Evolutionary conservation across 768 basidiomycete genomes (phyloP), one percentile per base, ranked within the genome.

Genomic region (Lentinula sp.): DNA sequence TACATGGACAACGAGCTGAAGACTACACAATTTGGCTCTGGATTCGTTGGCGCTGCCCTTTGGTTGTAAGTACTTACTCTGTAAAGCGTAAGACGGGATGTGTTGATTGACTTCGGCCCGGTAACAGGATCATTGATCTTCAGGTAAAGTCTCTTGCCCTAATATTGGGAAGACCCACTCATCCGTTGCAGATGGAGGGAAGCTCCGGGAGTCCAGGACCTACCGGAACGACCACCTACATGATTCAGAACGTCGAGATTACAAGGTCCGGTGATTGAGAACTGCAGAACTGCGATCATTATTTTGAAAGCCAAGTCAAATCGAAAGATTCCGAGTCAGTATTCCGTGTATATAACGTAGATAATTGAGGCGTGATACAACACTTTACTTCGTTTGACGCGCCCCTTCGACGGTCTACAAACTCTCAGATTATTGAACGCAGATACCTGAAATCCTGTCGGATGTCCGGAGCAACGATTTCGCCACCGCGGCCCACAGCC

Each of bases 151-250:
- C 8, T 32, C 15, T 28, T 18, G 7, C 10, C 12, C n/a, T 1
- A 41, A 18, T 15, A 12, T 52, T 9, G 5, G 13, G 16, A 51
- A 12, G 33, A 36, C 42, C 58, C 23, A 59, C 35, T 28, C 37
- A 50, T 46, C 33, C 36, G 42, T 23, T 42, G 33, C 55, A 79
- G 77, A 79, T 79, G 78, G 78, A 79, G 64, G 77, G 77, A 4
- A 79, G 78, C 59, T 73, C 78, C 7, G 78, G 78, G 6, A 73
- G 74, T 51, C 78, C 77, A 32, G 78, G 78, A 12, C 78, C 78
- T 0, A 68, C 67, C 1, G 75, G 75, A 13, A 75, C 73, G 16
- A 77, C 78, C 2, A 77, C 73, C 2, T 79, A 77, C 65, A 75
- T 76, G 62, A 68, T 71, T 59, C 75, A 77, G n/a, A 78, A 79